Evolutionary conservation across 805 yeast genomes (phyloP), one percentile per base, ranked within the genome.

Genomic region (Saturnispora mendoncae): DNA sequence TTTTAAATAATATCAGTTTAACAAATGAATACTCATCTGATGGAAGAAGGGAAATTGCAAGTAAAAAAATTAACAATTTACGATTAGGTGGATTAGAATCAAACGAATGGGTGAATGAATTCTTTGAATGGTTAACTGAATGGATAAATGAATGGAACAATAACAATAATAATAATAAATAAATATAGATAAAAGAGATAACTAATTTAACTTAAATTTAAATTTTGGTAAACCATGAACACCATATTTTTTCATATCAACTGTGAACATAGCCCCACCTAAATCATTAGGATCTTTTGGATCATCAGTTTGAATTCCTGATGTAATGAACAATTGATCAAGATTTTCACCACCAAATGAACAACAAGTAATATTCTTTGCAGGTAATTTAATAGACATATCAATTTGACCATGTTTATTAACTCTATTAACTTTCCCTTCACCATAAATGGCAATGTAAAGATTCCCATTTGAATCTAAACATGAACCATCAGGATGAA

Each of bases 401-500:
- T 75, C 56, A 13, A 81, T 54, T 37, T 67, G 55, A 2, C 86
- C 87, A 1, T 57, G 43, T 2, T 62, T 38, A 31, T 73, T 62
- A 46, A 74, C 68, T 51, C 78, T 74, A 35, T 78, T 68, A 8
- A 86, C 76, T 18, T 71, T 56, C 32, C 65, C 57, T 1, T 81
- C 69, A 21, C 78, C 69, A 74, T 80, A 86, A 10, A 83, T 73
- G 1, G 94, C 83, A 4, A 77, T 65, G 61, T 72, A 82, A 30
- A 87, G 54, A 39, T 72, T 66, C 7, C 76, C 79, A 26, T 66
- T 58, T 3, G 60, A 60, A 32, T 82, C 75, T 48, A 82, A 61
- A 20, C 78, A 66, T 48, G 82, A 68, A 17, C 97, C 97, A 58
- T 87, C 97, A 0, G 95, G 95, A 35, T 61, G 50, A n/a, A 39